phyloP scores from a whole-genome alignment of 2,329 filamentous ascomycete genomes.

The Trichoderma endophyticum region DNA sequence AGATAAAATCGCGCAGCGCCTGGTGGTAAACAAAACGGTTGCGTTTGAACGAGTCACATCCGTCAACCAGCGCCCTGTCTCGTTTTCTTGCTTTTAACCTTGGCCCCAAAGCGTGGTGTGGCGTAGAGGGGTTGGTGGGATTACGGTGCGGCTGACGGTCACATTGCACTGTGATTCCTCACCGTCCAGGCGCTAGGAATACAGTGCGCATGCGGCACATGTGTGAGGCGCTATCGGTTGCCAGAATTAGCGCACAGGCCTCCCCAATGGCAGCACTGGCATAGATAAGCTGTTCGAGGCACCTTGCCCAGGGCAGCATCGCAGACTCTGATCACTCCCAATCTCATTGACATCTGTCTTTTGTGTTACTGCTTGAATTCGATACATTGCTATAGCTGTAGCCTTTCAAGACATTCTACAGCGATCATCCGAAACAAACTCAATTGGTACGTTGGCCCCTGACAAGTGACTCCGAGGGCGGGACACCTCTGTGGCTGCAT shows the following conservation, averaged over 20 bases:
- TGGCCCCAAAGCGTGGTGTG: constrained; percentile 1
- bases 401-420: background rate
- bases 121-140: constrained; percentile 15
- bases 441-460: constrained; percentile 7
- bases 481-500: background rate
- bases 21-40: background rate
- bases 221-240: background rate
- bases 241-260: constrained; percentile 13
- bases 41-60: background rate
- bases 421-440: background rate
- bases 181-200: background rate
- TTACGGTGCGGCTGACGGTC: constrained; percentile 12
- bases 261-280: constrained; percentile 10
- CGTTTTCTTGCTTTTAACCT: background rate
- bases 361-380: background rate
- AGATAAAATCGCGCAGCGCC: background rate
- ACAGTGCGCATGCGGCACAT: background rate
- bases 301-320: background rate
- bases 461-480: background rate
- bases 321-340: background rate
- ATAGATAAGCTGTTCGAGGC: constrained; percentile 19
- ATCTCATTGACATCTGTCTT: background rate
- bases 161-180: background rate
- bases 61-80: background rate
- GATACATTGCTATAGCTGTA: background rate